Percentiles rank a stretch among this genome's conserved stretches.
Conservation (phyloP, 208 protist genomes). For the Endotrypanum monterogeii region DNA sequence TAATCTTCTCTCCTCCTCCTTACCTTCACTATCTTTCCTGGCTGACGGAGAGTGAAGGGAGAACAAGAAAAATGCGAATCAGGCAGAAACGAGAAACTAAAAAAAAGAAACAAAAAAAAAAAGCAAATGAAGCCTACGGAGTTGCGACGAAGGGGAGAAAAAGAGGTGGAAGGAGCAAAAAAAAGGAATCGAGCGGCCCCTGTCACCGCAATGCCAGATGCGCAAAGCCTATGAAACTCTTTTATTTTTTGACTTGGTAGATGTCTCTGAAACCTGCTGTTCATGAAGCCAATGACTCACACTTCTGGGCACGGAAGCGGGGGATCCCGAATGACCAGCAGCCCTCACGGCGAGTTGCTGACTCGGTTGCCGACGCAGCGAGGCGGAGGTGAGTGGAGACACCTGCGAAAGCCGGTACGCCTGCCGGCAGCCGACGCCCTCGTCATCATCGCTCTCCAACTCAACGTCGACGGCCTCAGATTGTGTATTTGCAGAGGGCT, state of each 20-base stretch:
- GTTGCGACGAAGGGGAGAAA: neutral
- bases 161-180: conserved; percentile 5
- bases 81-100: neutral
- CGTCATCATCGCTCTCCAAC: conserved; percentile 29
- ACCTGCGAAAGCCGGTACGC: conserved; percentile 35
- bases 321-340: neutral
- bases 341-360: conserved; percentile 7
- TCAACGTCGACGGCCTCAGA: conserved; percentile 30
- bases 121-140: neutral
- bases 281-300: conserved; percentile 25
- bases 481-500: conserved; percentile 12
- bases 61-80: neutral
- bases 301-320: conserved; percentile 9
- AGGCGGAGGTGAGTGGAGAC: conserved; percentile 25
- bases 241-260: conserved; percentile 4
- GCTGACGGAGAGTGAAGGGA: neutral
- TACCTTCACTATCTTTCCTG: neutral
- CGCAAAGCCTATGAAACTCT: neutral
- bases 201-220: neutral
- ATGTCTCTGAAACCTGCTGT: conserved; percentile 5
- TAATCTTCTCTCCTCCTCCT: too few relatives aligned
- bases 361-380: conserved; percentile 11
- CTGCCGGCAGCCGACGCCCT: conserved; percentile 9
- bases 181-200: neutral
- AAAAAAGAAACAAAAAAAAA: conserved; percentile 3